Conservation (phyloP, 805 yeast genomes). For the Phaffomyces opuntiae region DNA sequence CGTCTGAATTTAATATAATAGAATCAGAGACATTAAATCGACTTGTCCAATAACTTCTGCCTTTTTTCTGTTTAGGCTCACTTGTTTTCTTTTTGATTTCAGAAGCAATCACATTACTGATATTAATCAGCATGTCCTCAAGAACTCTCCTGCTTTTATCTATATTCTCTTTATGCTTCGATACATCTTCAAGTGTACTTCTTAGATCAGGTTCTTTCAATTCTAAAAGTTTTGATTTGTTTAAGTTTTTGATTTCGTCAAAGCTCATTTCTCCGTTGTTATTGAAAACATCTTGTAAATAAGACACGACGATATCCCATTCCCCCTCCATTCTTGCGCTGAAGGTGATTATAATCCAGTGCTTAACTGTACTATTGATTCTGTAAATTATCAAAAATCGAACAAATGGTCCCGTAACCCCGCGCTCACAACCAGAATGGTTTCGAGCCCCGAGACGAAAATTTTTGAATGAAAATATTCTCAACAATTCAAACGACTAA, state of each 20-base stretch:
- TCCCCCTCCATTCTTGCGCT: constrained; percentile 40
- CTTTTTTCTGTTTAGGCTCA: constrained; percentile 20
- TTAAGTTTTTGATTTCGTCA: constrained; percentile 31
- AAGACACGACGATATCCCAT: constrained; percentile 64
- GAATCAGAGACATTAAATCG: constrained; percentile 55
- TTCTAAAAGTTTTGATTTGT: constrained; percentile 25
- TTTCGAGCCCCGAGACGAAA: background rate
- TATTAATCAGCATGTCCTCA: constrained; percentile 36
- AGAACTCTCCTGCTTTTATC: constrained; percentile 42
- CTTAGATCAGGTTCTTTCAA: constrained; percentile 33
- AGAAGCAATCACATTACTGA: constrained; percentile 35
- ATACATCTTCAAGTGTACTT: constrained; percentile 33
- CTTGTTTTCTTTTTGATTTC: constrained; percentile 21
- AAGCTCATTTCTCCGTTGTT: constrained; percentile 49
- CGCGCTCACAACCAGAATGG: background rate
- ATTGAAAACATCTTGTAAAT: constrained; percentile 62
- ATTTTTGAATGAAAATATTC: background rate
- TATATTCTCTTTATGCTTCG: constrained; percentile 50
- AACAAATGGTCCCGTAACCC: too few species aligned
- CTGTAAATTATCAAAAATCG: too few species aligned
- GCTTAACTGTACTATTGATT: background rate
- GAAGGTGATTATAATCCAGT: background rate
- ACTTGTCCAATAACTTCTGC: constrained; percentile 35
- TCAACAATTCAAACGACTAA: background rate
- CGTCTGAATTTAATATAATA: constrained; percentile 64